A percentile compares a stretch with the other conserved stretches of the same genome.
phyloP scores from a whole-genome alignment of 1,139 yeast genomes.

The Debaryomyces sp. region DNA sequence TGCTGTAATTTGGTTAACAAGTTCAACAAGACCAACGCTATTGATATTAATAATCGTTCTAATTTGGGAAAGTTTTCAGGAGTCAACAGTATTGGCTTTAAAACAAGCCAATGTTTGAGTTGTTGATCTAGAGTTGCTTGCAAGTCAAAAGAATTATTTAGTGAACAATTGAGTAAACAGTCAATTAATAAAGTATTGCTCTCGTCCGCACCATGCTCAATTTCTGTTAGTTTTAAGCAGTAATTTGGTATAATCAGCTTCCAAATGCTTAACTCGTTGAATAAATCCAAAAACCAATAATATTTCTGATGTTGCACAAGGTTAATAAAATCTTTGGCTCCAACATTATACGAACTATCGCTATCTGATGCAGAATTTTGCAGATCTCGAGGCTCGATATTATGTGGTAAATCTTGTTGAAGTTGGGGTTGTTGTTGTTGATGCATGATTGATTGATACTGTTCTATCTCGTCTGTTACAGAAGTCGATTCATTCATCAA shows the following conservation, averaged over 20 bases:
- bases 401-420: not conserved
- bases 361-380: not conserved
- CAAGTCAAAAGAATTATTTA: conserved; percentile 17
- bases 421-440: not conserved
- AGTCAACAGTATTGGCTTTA: conserved; percentile 18
- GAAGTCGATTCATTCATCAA: conserved; percentile 17
- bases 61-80: conserved; percentile 21
- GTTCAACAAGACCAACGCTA: conserved; percentile 30
- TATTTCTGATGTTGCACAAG: conserved; percentile 36
- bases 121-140: conserved; percentile 25
- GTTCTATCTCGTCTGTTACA: conserved; percentile 3
- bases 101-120: conserved; percentile 26
- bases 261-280: conserved; percentile 45
- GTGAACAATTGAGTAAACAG: conserved; percentile 36
- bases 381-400: not conserved
- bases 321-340: conserved; percentile 22
- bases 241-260: conserved; percentile 39
- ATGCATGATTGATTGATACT: conserved; percentile 1
- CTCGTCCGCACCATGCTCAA: conserved; percentile 11
- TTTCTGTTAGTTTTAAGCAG: conserved; percentile 25
- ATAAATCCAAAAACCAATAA: conserved; percentile 44
- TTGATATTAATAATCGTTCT: conserved; percentile 32
- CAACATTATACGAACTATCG: conserved; percentile 11
- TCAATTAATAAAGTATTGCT: conserved; percentile 28
- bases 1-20: conserved; percentile 19